A percentile compares a stretch with the other conserved stretches of the same genome.
These are phyloP conservation scores for Petunia axillaris DNA, from an alignment of 257 asterid species.

Conservation along the genomic window DNA sequence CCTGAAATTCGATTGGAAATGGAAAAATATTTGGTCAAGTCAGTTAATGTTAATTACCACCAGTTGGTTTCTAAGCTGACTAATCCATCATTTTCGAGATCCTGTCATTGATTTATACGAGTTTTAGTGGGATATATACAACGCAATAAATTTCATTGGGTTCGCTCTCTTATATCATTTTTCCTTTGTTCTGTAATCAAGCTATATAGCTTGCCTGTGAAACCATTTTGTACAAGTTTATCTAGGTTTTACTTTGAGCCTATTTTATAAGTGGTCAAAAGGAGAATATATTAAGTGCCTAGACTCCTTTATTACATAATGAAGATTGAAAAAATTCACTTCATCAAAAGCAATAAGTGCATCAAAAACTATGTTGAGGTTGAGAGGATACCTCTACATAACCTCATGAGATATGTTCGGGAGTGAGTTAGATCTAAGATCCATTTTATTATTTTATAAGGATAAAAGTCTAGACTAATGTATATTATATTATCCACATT, in stretches of 20 bases:
- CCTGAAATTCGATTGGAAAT: neutral
- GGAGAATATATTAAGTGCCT: too few species aligned
- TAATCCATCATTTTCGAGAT: neutral
- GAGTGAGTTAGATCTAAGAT: too few species aligned
- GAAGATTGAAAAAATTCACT: too few species aligned
- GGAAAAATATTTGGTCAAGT: neutral
- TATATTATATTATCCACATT: too few species aligned
- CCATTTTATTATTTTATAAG: too few species aligned
- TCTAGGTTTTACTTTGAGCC: neutral
- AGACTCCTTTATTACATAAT: too few species aligned
- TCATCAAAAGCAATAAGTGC: too few species aligned
- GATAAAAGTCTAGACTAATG: too few species aligned
- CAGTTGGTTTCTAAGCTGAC: neutral
- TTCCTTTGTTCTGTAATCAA: neutral
- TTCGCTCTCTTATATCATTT: neutral
- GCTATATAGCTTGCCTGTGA: neutral
- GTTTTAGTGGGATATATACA: neutral
- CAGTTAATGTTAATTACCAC: neutral
- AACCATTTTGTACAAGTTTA: neutral
- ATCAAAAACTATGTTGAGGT: too few species aligned
- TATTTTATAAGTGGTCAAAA: neutral
- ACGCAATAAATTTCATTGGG: neutral
- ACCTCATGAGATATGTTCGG: too few species aligned
- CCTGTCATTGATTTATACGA: neutral
- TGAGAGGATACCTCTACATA: too few species aligned